Evolutionary conservation across 23 red algal genomes (phyloP).

Genomic region (Gracilaria caudata): DNA sequence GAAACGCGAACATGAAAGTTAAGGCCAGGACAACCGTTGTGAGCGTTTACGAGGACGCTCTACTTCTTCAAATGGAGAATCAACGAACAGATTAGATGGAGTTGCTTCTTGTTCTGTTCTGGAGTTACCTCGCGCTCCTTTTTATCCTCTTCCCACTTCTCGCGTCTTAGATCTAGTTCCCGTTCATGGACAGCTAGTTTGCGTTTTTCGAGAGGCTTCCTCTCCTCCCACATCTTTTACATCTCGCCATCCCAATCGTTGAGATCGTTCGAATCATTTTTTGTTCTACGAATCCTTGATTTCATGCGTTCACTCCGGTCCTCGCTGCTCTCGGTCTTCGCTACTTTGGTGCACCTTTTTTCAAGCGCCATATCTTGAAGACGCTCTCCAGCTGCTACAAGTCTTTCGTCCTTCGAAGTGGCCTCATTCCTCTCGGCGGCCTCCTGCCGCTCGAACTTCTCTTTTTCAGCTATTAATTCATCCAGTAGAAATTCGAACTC

Average conservation of each 20-base stretch:
- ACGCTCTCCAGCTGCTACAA: conserved; percentile 12
- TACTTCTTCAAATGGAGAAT: conserved; percentile 7
- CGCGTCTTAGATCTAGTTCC: not conserved
- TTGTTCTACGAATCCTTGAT: not conserved
- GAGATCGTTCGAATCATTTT: not conserved
- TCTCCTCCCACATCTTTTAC: not conserved
- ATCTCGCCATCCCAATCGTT: not conserved
- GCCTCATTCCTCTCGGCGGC: not conserved
- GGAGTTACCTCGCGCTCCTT: not conserved
- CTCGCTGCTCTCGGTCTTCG: not conserved
- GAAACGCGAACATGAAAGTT: too few species aligned
- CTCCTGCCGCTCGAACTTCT: not conserved
- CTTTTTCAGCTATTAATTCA: conserved; percentile 16
- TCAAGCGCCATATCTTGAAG: conserved; percentile 18
- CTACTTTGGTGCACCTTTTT: not conserved
- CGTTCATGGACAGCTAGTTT: not conserved
- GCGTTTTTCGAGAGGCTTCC: conserved; percentile 1
- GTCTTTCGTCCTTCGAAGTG: not conserved
- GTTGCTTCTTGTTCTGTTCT: not conserved
- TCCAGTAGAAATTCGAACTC: conserved; percentile 14
- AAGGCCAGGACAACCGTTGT: too few species aligned
- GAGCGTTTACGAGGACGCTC: too few species aligned
- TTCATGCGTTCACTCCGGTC: not conserved
- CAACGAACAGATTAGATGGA: conserved; percentile 13
- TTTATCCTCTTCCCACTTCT: conserved; percentile 1